Conservation (phyloP, 257 asterid genomes). For the Jacaranda mimosifolia region DNA sequence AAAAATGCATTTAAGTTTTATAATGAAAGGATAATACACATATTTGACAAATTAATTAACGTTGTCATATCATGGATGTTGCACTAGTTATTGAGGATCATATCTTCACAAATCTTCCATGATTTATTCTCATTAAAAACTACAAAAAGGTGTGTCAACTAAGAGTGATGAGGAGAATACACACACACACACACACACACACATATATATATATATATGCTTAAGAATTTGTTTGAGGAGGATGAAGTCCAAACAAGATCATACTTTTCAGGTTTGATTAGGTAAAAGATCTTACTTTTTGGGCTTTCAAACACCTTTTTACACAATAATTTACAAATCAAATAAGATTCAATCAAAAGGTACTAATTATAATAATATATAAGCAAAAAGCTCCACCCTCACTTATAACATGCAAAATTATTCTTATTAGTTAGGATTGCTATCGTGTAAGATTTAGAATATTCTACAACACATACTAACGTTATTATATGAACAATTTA, state of each 20-base stretch:
- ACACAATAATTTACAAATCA: constrained; percentile 26
- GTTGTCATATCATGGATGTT: background rate
- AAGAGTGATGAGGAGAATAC: background rate
- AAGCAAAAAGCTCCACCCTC: background rate
- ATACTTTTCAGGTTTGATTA: constrained; percentile 43
- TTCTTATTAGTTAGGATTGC: background rate
- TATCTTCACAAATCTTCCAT: constrained; percentile 34
- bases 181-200: background rate
- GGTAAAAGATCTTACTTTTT: constrained; percentile 25
- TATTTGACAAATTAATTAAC: background rate
- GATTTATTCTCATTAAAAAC: constrained; percentile 28
- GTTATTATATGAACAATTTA: background rate
- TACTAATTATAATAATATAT: background rate
- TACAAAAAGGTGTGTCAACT: constrained; percentile 26
- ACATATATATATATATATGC: background rate
- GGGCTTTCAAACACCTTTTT: constrained; percentile 33
- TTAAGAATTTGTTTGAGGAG: background rate
- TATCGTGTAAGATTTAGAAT: background rate
- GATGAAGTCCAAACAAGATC: constrained; percentile 28
- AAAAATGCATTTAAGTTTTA: background rate
- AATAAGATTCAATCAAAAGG: constrained; percentile 20
- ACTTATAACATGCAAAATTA: background rate
- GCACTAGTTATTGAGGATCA: constrained; percentile 3
- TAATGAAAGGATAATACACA: background rate
- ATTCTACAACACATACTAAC: background rate